A percentile compares a stretch with the other conserved stretches of the same genome.
Evolutionary conservation across 2,329 filamentous ascomycete genomes (phyloP).

Genomic region (Colletotrichum euphorbiae): DNA sequence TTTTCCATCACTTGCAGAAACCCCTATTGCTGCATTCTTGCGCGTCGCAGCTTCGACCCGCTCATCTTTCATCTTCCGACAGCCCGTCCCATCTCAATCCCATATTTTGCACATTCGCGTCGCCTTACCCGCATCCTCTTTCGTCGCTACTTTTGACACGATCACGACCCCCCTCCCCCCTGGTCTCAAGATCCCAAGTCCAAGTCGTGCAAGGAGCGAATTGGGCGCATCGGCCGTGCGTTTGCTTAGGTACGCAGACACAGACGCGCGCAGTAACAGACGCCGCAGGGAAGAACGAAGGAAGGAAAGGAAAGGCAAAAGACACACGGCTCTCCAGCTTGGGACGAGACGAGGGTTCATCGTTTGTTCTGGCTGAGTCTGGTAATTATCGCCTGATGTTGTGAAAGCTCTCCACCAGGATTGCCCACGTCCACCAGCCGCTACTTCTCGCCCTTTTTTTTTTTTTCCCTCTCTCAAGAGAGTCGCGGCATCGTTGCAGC

Average conservation of each 20-base stretch:
- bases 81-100: constrained; percentile 3
- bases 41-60: too few species aligned
- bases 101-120: constrained; percentile 5
- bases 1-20: background rate
- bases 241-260: constrained; percentile 25
- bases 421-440: constrained; percentile 14
- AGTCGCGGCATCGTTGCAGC: constrained; percentile 28
- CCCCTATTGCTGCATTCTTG: too few species aligned
- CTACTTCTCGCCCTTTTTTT: background rate
- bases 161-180: constrained; percentile 8
- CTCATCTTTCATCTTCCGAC: too few species aligned
- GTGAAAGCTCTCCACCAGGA: constrained; percentile 13
- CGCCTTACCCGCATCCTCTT: constrained; percentile 7
- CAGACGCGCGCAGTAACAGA: background rate
- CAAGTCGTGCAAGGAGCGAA: constrained; percentile 25
- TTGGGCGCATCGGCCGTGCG: constrained; percentile 32
- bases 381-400: constrained; percentile 27
- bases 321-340: constrained; percentile 6
- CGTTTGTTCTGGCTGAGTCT: constrained; percentile 11
- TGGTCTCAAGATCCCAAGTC: too few species aligned
- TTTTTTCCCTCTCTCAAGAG: background rate
- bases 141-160: constrained; percentile 15
- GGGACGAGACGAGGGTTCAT: constrained; percentile 19
- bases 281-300: background rate
- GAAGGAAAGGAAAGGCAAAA: background rate